Evolutionary conservation across 1,139 yeast species (phyloP).

Genomic region (Yamadazyma kanchanaburiensis): DNA sequence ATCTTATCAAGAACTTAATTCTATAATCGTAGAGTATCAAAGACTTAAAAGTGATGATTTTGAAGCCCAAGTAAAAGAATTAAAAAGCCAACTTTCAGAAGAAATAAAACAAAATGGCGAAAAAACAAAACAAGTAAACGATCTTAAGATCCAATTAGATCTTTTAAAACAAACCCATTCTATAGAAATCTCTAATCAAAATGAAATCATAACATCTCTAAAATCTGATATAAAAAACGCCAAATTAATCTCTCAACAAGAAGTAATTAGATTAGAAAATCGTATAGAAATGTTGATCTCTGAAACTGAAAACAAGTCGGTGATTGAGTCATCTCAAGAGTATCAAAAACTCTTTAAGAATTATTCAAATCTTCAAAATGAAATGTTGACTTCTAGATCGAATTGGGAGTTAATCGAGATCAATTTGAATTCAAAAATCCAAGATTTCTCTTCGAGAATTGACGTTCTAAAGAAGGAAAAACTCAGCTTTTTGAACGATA

Average conservation of each 20-base stretch:
- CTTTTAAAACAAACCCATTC: slow-evolving; percentile 36
- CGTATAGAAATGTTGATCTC: slow-evolving; percentile 34
- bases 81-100: slow-evolving; percentile 27
- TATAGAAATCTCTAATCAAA: slow-evolving; percentile 31
- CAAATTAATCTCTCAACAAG: slow-evolving; percentile 27
- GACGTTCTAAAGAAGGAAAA: slow-evolving; percentile 35
- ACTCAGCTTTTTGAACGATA: slow-evolving; percentile 25
- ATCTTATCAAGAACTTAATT: slow-evolving; percentile 23
- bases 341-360: slow-evolving; percentile 22
- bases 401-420: slow-evolving; percentile 66
- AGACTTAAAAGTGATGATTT: slow-evolving; percentile 12
- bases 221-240: slow-evolving; percentile 6
- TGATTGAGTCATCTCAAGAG: slow-evolving; percentile 16
- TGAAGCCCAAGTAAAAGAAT: slow-evolving; percentile 18
- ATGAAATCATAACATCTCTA: slow-evolving; percentile 27
- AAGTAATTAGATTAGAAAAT: slow-evolving; percentile 47
- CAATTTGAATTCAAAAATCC: slow-evolving; percentile 44
- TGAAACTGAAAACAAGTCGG: slow-evolving; percentile 21
- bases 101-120: slow-evolving; percentile 28
- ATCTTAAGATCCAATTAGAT: slow-evolving; percentile 37
- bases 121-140: slow-evolving; percentile 32
- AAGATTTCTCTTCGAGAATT: slow-evolving; percentile 37
- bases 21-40: slow-evolving; percentile 14
- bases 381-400: slow-evolving; percentile 62
- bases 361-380: slow-evolving; percentile 59